phyloP scores from a whole-genome alignment of 1,139 yeast species.

The Meyerozyma carpophila region DNA sequence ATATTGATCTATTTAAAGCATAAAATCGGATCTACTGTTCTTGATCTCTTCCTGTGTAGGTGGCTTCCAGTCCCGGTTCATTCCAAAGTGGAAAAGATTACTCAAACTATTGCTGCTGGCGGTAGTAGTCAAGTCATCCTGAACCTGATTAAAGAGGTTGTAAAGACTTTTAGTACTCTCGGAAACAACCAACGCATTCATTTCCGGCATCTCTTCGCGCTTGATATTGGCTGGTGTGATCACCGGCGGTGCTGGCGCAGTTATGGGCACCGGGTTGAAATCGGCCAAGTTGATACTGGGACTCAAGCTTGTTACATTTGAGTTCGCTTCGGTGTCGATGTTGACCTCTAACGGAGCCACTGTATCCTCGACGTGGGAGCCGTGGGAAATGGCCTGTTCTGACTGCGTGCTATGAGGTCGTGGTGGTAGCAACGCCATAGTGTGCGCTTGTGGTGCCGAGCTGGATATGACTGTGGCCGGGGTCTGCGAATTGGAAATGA shows the following conservation, averaged over 20 bases:
- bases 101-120: conserved; percentile 19
- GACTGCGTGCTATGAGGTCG: background rate
- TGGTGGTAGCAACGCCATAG: background rate
- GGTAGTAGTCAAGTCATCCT: conserved; percentile 18
- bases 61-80: conserved; percentile 1
- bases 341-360: background rate
- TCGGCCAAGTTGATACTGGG: conserved; percentile 1
- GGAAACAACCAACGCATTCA: background rate
- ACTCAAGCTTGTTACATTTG: background rate
- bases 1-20: background rate
- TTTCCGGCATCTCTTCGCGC: conserved; percentile 5
- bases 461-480: background rate
- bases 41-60: conserved; percentile 1
- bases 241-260: conserved; percentile 14
- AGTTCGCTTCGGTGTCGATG: background rate
- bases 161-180: conserved; percentile 14
- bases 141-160: conserved; percentile 25
- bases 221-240: conserved; percentile 8
- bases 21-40: background rate
- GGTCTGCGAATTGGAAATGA: background rate
- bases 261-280: background rate
- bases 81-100: conserved; percentile 21
- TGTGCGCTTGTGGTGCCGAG: background rate
- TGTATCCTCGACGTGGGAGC: background rate
- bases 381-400: background rate